phyloP scores from a whole-genome alignment of 768 basidiomycete species.

The Pulveroboletus frians region DNA sequence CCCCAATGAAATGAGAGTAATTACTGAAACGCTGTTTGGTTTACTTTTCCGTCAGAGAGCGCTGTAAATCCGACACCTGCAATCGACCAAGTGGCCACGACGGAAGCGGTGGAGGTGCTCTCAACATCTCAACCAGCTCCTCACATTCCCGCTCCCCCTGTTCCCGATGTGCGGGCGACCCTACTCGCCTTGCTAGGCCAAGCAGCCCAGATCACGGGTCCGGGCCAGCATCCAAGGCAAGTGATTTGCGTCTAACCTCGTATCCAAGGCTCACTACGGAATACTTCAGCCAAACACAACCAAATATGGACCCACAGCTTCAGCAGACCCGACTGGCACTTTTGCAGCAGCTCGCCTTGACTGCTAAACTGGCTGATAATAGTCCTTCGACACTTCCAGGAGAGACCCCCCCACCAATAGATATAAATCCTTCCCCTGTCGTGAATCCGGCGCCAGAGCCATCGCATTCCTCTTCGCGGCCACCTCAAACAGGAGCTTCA shows the following conservation, averaged over 20 bases:
- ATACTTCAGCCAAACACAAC: slow-evolving; percentile 52
- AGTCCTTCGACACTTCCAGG: slow-evolving; percentile 23
- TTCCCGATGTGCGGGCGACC: slow-evolving; percentile 50
- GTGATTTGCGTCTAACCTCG: slow-evolving; percentile 15
- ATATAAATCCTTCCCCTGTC: neutral
- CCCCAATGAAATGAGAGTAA: slow-evolving; percentile 50
- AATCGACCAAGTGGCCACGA: slow-evolving; percentile 37
- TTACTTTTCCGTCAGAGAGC: slow-evolving; percentile 58
- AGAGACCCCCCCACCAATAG: slow-evolving; percentile 27
- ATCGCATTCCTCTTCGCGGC: slow-evolving; percentile 7
- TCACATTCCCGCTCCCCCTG: slow-evolving; percentile 22
- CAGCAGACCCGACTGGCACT: slow-evolving; percentile 61
- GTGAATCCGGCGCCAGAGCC: slow-evolving; percentile 17
- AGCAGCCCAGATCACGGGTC: slow-evolving; percentile 45
- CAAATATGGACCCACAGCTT: slow-evolving; percentile 48
- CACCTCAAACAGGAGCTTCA: slow-evolving; percentile 2
- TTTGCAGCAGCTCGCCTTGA: slow-evolving; percentile 71
- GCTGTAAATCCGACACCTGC: slow-evolving; percentile 34
- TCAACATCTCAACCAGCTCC: slow-evolving; percentile 25
- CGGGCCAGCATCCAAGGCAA: slow-evolving; percentile 34
- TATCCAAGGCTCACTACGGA: slow-evolving; percentile 1
- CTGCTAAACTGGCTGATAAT: slow-evolving; percentile 41
- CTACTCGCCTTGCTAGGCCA: slow-evolving; percentile 67
- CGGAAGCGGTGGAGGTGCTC: slow-evolving; percentile 26
- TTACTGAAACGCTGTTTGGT: slow-evolving; percentile 57